Conservation (phyloP, 192 early-diverging fungal genomes). For the Coemansia sp. region DNA sequence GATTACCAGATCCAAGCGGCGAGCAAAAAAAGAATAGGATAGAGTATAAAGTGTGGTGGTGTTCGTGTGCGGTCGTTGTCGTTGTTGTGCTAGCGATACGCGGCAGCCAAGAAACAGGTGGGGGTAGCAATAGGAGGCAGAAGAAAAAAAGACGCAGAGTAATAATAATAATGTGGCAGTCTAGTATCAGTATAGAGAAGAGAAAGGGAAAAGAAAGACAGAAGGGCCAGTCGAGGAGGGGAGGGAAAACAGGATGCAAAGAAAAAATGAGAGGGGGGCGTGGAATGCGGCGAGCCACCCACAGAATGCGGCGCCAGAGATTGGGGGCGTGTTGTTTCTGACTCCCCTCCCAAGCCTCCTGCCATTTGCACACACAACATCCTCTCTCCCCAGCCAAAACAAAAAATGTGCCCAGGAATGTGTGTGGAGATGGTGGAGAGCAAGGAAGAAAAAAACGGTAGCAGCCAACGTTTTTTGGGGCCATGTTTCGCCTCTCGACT, state of each 20-base stretch:
- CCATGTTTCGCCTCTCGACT: not conserved
- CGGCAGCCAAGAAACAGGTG: not conserved
- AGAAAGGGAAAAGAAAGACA: constrained; percentile 3
- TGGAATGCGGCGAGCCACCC: not conserved
- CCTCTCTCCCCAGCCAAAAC: not conserved
- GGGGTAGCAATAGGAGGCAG: not conserved
- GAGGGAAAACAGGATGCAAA: not conserved
- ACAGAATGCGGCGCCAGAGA: not conserved
- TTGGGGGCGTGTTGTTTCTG: constrained; percentile 1
- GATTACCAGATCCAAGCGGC: too few species aligned
- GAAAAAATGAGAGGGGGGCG: not conserved
- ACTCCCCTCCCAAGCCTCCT: not conserved
- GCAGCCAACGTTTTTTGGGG: constrained; percentile 2
- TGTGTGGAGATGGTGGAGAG: not conserved
- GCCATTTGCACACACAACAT: not conserved
- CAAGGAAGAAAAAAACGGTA: not conserved
- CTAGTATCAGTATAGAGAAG: not conserved
- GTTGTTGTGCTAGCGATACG: not conserved
- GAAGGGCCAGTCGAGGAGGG: not conserved
- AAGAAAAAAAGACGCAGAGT: constrained; percentile 1
- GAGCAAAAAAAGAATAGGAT: too few species aligned
- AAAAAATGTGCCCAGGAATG: too few species aligned
- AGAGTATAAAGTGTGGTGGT: not conserved
- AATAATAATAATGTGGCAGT: not conserved
- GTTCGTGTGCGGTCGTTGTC: not conserved